Evolutionary conservation across 2,329 filamentous ascomycete genomes (phyloP).

Genomic region (Plectosphaerella plurivora): DNA sequence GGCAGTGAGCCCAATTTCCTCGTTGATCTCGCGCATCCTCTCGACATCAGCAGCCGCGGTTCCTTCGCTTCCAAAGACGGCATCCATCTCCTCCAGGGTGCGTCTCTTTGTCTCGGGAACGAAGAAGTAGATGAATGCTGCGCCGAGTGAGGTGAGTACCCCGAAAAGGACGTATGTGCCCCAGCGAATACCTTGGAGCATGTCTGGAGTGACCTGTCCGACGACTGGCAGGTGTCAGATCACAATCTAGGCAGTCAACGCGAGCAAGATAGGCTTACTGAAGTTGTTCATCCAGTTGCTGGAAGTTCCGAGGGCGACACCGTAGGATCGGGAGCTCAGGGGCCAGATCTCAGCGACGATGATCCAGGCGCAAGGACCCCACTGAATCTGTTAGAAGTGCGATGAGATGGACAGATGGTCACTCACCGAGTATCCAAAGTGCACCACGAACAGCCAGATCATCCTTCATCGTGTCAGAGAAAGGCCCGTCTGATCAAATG

Average conservation of each 20-base stretch:
- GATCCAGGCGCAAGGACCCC: constrained; percentile 27
- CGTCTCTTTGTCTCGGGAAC: constrained; percentile 54
- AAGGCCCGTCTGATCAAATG: not conserved
- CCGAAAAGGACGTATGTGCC: constrained; percentile 58
- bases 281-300: constrained; percentile 43
- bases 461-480: not conserved
- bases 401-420: not conserved
- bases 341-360: constrained; percentile 46
- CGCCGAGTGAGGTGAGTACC: constrained; percentile 40
- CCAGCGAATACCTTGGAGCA: constrained; percentile 46
- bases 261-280: not conserved
- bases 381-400: constrained; percentile 11
- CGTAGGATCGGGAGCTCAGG: constrained; percentile 54
- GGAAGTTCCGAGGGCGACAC: constrained; percentile 47
- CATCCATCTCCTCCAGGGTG: constrained; percentile 53
- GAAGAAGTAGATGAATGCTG: constrained; percentile 43
- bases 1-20: constrained; percentile 59
- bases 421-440: constrained; percentile 3
- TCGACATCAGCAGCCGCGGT: constrained; percentile 62
- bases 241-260: not conserved
- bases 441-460: constrained; percentile 7
- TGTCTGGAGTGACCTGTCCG: constrained; percentile 46
- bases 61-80: constrained; percentile 39
- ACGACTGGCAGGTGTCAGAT: constrained; percentile 20
- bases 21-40: constrained; percentile 69